These are phyloP conservation scores for Diplodia corticola DNA, from an alignment of 2,329 filamentous ascomycete genomes.

Conservation along the genomic window DNA sequence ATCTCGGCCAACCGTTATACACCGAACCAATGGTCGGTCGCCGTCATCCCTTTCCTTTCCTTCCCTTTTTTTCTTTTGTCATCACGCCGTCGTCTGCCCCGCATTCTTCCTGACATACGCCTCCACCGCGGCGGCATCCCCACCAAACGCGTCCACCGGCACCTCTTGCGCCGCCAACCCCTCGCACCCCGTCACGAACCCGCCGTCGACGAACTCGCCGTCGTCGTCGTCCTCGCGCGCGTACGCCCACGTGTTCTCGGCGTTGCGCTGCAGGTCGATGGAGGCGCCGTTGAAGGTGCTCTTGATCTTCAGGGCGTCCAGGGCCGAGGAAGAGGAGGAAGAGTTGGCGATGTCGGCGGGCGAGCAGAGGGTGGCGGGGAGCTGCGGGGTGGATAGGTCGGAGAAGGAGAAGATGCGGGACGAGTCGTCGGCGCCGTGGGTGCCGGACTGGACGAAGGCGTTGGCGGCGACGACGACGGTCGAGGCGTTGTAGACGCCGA, in stretches of 20 bases:
- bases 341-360: background rate
- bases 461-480: slow-evolving; percentile 2
- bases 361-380: background rate
- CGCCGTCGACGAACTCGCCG: background rate
- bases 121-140: background rate
- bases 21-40: no score
- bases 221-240: background rate
- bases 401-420: slow-evolving; percentile 17
- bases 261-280: background rate
- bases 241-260: background rate
- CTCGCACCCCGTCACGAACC: background rate
- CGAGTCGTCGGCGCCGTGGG: background rate
- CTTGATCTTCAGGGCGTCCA: background rate
- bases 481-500: slow-evolving; percentile 12
- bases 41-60: no score
- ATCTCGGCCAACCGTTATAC: no score
- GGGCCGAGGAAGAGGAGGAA: background rate
- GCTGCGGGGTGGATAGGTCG: slow-evolving; percentile 8
- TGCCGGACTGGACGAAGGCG: slow-evolving; percentile 4
- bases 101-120: slow-evolving; percentile 10
- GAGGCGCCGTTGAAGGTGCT: slow-evolving; percentile 8
- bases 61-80: no score
- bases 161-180: background rate
- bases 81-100: no score
- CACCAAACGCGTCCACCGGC: background rate